A percentile compares a stretch with the other conserved stretches of the same genome.
Conservation (phyloP, 2,329 filamentous ascomycete species). For the Thielaviopsis musarum region DNA sequence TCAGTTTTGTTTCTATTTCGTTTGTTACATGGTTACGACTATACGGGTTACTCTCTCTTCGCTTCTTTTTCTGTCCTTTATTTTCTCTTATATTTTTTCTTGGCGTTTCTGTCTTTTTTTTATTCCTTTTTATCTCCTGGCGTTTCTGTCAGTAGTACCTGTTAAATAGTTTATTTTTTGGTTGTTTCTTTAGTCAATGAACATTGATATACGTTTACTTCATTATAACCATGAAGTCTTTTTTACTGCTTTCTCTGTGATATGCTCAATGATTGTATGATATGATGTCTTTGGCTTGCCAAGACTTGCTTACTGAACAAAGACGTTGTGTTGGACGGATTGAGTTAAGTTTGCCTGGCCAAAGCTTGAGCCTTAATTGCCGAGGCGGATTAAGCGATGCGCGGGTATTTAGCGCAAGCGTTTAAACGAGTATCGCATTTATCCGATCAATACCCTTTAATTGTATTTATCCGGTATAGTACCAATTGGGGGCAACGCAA, state of each 20-base stretch:
- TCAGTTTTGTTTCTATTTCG: neutral
- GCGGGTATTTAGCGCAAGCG: neutral
- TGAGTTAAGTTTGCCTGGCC: neutral
- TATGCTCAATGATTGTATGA: too few species aligned
- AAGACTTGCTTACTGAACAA: neutral
- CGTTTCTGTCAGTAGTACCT: neutral
- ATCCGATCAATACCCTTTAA: neutral
- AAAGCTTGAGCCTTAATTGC: neutral
- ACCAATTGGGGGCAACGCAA: neutral
- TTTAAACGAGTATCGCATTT: neutral
- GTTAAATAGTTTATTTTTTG: neutral
- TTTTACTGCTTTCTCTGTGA: neutral
- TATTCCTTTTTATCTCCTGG: neutral
- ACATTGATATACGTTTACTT: neutral
- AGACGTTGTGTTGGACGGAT: neutral
- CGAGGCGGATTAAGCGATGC: neutral
- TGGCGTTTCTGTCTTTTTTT: neutral
- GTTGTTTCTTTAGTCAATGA: neutral
- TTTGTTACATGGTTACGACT: neutral
- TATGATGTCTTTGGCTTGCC: neutral
- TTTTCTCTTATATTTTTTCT: neutral
- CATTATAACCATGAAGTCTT: neutral
- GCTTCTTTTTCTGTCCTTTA: neutral
- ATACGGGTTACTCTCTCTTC: neutral
- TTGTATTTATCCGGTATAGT: neutral